Base-by-base conservation (phyloP, 2,329 filamentous ascomycete genomes). In the Plectosphaerella plurivora region DNA sequence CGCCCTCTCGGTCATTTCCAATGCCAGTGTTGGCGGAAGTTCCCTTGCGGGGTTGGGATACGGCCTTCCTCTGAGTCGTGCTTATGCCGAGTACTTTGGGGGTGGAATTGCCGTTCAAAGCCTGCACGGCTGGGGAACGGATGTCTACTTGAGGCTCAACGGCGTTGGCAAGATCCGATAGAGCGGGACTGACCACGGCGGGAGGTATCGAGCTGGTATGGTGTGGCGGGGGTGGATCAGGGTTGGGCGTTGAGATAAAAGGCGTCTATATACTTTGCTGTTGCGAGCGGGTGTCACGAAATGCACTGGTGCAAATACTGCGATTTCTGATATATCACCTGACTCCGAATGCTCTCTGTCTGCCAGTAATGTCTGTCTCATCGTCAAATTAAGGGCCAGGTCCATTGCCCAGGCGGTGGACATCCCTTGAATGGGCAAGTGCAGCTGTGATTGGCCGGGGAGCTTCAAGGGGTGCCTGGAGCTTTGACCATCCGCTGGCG, bases 61-160 rank as follows among this genome's bases (percentile, higher is more conserved):
- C 66, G 94, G 94, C 0, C 67, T 99, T 57, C 94, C 94, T 1
- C 72, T 99, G 20, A 91, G 91, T 50, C 81, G 94, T 56, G 93
- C 94, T 0, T 99, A 99, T 65, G 94, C 94, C 1, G 93, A 99
- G 73, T 99, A 97, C 63, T 99, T 99, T 75, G 94, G 94, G 2
- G 94, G 94, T 1, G 92, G 92, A 3, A 94, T 99, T 53, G 86
- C 86, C 5, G 86, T 99, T n/a, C 93, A 99, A 77, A 97, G 91
- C 66, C 71, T 97, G 46, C 94, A 91, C 75, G 93, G 94, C 4
- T 99, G 94, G 94, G 94, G 83, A 4, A 84, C 82, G 6, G 84
- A 88, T 63, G 85, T 88, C 2, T 88, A 88, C 61, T 65, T 88
- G 46, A 72, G 82, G 47, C 66, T 88, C 42, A 84, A 85, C 65